These are phyloP conservation scores for Microsporum audouinii DNA, from an alignment of 2,329 filamentous ascomycete species.

Conservation along the genomic window DNA sequence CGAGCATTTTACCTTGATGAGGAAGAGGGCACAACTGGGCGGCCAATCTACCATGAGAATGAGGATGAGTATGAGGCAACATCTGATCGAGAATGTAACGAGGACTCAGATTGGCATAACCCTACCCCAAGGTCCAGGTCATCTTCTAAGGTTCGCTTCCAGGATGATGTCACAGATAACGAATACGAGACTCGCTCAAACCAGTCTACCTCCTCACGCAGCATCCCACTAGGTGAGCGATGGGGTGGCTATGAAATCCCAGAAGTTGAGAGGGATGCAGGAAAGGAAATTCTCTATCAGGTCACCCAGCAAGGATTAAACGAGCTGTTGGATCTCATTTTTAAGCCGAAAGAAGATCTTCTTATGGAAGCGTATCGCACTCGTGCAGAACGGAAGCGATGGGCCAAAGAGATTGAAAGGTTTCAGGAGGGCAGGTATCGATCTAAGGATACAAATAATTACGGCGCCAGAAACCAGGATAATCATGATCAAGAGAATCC, in stretches of 20 bases:
- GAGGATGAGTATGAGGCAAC: conserved; percentile 45
- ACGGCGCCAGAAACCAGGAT: conserved; percentile 10
- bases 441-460: not conserved
- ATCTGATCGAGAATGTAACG: conserved; percentile 19
- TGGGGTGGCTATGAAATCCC: conserved; percentile 72
- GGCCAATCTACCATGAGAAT: conserved; percentile 47
- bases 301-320: conserved; percentile 88
- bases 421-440: conserved; percentile 18
- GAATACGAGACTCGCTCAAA: conserved; percentile 63
- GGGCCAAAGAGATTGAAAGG: conserved; percentile 32
- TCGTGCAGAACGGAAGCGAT: conserved; percentile 48
- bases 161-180: conserved; percentile 53
- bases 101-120: conserved; percentile 23
- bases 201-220: conserved; percentile 59
- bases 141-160: conserved; percentile 68
- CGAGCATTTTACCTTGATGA: conserved; percentile 74
- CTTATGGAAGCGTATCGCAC: conserved; percentile 58
- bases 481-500: conserved; percentile 20
- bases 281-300: conserved; percentile 81
- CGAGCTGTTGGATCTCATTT: conserved; percentile 76
- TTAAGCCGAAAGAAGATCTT: conserved; percentile 67
- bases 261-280: conserved; percentile 68
- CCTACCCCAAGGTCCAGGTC: conserved; percentile 53
- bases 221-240: conserved; percentile 53
- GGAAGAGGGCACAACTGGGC: conserved; percentile 62